Conservation (phyloP, 768 basidiomycete species). For the Kondoa subrosea region DNA sequence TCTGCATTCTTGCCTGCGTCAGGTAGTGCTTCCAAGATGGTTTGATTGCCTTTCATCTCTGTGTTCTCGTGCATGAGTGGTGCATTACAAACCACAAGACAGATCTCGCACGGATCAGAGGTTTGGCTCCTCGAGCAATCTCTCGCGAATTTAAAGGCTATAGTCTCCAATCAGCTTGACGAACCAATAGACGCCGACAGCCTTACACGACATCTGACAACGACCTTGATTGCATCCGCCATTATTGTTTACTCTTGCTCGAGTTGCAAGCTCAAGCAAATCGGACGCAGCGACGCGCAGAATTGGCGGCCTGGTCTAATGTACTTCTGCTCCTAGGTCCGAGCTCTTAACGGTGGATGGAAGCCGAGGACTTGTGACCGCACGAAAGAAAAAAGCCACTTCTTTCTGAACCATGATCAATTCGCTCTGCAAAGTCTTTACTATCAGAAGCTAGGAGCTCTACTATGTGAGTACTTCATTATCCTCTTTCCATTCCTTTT, state of each 20-base stretch:
- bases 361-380: no score
- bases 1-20: constrained; percentile 40
- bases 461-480: not conserved
- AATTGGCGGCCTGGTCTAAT: no score
- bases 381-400: no score
- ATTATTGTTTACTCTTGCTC: not conserved
- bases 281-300: not conserved
- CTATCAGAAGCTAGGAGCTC: no score
- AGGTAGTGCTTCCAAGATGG: constrained; percentile 7
- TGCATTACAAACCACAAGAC: not conserved
- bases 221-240: constrained; percentile 12
- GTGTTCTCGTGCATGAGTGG: not conserved
- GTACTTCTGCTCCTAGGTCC: no score
- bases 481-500: not conserved
- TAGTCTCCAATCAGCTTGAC: not conserved
- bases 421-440: no score
- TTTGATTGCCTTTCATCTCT: not conserved
- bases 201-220: constrained; percentile 46
- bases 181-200: not conserved
- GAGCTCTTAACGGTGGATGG: no score
- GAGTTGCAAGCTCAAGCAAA: not conserved
- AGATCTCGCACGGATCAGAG: constrained; percentile 48
- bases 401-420: not conserved
- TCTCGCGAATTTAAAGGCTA: constrained; percentile 81
- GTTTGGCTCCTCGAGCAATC: constrained; percentile 78